phyloP scores from a whole-genome alignment of 1,139 yeast genomes.

The Candida sp. region DNA sequence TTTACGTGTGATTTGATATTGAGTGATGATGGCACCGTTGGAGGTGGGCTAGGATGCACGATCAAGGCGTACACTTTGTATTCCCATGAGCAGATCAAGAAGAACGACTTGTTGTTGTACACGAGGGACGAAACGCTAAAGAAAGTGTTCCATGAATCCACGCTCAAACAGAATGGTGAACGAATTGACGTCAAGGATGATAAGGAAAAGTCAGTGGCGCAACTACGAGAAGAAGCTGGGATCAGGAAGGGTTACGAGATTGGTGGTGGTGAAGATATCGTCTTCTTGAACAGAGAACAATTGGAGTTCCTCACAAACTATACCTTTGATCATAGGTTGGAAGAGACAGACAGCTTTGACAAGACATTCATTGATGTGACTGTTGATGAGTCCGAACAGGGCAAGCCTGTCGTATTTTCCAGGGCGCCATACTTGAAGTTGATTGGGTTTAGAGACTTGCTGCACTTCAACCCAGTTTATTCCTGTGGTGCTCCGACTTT shows the following conservation, averaged over 20 bases:
- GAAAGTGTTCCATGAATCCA: conserved; percentile 56
- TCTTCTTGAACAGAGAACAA: conserved; percentile 32
- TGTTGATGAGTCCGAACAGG: conserved; percentile 17
- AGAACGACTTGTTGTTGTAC: conserved; percentile 44
- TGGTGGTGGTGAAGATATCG: conserved; percentile 28
- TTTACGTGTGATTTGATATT: conserved; percentile 61
- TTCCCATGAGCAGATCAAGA: conserved; percentile 50
- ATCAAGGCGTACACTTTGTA: conserved; percentile 75
- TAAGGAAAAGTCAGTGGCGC: conserved; percentile 22
- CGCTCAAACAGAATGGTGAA: conserved; percentile 21
- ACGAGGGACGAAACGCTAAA: conserved; percentile 43
- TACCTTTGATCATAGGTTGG: conserved; percentile 38
- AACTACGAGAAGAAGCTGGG: conserved; percentile 46
- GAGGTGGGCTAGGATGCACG: conserved; percentile 62
- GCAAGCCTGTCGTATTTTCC: conserved; percentile 22
- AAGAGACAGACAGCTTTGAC: conserved; percentile 24
- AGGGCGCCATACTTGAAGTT: conserved; percentile 51
- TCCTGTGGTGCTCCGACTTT: conserved; percentile 61
- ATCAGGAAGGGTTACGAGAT: conserved; percentile 31
- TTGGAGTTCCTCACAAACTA: conserved; percentile 33
- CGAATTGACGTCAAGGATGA: conserved; percentile 18
- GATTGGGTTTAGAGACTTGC: conserved; percentile 64
- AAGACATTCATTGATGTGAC: conserved; percentile 25
- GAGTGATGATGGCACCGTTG: conserved; percentile 41
- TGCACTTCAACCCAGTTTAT: conserved; percentile 52